Conservation (phyloP, 257 asterid genomes). For the Phtheirospermum japonicum region DNA sequence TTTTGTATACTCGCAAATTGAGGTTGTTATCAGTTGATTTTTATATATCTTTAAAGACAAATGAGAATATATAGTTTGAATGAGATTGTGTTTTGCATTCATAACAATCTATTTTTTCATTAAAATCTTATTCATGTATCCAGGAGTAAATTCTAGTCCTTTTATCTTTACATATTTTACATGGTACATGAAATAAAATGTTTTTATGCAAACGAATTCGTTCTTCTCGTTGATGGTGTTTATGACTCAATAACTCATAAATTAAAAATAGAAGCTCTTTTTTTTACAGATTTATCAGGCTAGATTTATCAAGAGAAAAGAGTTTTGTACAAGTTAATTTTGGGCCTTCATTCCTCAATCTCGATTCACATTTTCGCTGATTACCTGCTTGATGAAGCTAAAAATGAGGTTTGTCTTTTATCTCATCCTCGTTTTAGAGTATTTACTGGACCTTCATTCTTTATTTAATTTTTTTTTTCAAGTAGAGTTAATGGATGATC, state of each 20-base stretch:
- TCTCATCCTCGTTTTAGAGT: constrained; percentile 9
- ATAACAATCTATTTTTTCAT: neutral
- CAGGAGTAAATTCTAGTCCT: constrained; percentile 4
- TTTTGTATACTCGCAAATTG: neutral
- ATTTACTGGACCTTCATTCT: neutral
- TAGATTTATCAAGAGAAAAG: constrained; percentile 84
- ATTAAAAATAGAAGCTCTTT: neutral
- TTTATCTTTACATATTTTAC: neutral
- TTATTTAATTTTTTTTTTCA: constrained; percentile 2
- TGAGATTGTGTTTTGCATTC: neutral
- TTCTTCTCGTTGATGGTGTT: neutral
- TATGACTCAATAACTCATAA: neutral
- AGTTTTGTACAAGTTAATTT: constrained; percentile 79
- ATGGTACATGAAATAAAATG: too few relatives aligned
- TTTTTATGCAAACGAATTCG: too few relatives aligned
- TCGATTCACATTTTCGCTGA: constrained; percentile 84
- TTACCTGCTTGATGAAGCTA: constrained; percentile 82
- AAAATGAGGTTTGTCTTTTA: constrained; percentile 49
- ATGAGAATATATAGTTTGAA: constrained; percentile 2
- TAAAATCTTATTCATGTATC: constrained; percentile 3
- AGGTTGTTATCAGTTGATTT: constrained; percentile 5
- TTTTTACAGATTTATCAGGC: constrained; percentile 65
- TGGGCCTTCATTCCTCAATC: constrained; percentile 92
- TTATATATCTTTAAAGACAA: neutral
- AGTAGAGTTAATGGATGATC: constrained; percentile 71